Evolutionary conservation across 208 protist species (phyloP), one percentile per base, ranked within the genome.

Genomic region (Kentomonas sorsogonicus): DNA sequence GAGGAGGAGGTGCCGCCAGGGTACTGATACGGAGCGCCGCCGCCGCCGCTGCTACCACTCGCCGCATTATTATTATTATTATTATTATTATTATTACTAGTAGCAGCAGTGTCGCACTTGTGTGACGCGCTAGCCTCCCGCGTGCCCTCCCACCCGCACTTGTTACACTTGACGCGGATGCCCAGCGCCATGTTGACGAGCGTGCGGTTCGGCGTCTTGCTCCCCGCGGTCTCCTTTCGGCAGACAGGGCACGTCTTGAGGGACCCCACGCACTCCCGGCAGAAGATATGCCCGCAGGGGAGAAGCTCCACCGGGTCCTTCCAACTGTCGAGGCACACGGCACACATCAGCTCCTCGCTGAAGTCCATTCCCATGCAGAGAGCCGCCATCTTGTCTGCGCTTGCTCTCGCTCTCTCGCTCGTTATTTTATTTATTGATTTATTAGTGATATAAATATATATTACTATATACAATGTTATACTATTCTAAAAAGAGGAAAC

Each of bases 301-400:
- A 33, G 9, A 10, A 69, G 30, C 54, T 84, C 77, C 3, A 67
- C 20, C 11, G 77, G 77, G 23, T 89, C 47, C 62, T 80, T 83
- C 84, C 79, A 88, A 34, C 77, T 79, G 63, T 91, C 84, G 6
- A 88, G 54, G 57, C 84, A 91, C 11, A 91, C 56, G 5, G 74
- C 72, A 43, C 84, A 91, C 22, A 66, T 70, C 41, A 91, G 58
- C 64, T 87, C 83, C 58, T 91, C 79, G 48, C 63, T 74, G 45
- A 78, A 91, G 46, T 77, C 62, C 11, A 81, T 60, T 33, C 77
- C 77, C 50, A 62, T 48, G 59, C 69, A 82, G 9, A 66, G 13
- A 25, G 56, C 53, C 1, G 58, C 47, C 59, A 83, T 72, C 33
- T n/a, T 48, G 27, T 15, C 3, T n/a, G 41, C 16, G 55, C 40